Evolutionary conservation across 2,329 filamentous ascomycete genomes (phyloP).

Genomic region (Coleophoma cylindrospora): DNA sequence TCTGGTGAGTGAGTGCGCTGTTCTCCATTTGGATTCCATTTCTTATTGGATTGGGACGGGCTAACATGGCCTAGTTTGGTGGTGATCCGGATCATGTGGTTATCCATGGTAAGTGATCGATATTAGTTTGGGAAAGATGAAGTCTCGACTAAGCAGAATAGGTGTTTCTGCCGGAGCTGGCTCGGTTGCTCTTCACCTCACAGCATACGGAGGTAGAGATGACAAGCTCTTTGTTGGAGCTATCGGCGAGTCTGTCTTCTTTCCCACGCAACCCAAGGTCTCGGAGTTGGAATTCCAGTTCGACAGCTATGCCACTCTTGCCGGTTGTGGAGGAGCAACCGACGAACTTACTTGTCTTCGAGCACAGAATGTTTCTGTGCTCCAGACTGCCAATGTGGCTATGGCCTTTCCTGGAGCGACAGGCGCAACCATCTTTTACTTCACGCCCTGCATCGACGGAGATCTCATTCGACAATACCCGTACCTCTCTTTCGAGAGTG

Average conservation of each 20-base stretch:
- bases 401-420: constrained; percentile 31
- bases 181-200: constrained; percentile 34
- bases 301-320: constrained; percentile 27
- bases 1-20: constrained; percentile 25
- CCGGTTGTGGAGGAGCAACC: constrained; percentile 23
- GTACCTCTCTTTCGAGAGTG: constrained; percentile 28
- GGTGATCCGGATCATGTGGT: constrained; percentile 40
- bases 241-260: constrained; percentile 30
- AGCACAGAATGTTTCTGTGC: constrained; percentile 27
- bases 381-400: constrained; percentile 31
- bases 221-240: constrained; percentile 21
- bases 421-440: constrained; percentile 31
- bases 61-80: constrained; percentile 27
- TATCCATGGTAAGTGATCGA: constrained; percentile 31
- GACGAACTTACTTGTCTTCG: constrained; percentile 32
- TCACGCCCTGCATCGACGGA: constrained; percentile 35
- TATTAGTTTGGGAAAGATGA: no score
- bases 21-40: no score
- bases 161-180: constrained; percentile 39
- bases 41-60: no score
- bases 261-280: constrained; percentile 32
- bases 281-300: constrained; percentile 35
- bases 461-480: constrained; percentile 34
- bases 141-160: no score
- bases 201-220: constrained; percentile 21